A percentile compares a stretch with the other conserved stretches of the same genome.
Evolutionary conservation across 306 rosid genomes (phyloP).

Genomic region (Fagus crenata): DNA sequence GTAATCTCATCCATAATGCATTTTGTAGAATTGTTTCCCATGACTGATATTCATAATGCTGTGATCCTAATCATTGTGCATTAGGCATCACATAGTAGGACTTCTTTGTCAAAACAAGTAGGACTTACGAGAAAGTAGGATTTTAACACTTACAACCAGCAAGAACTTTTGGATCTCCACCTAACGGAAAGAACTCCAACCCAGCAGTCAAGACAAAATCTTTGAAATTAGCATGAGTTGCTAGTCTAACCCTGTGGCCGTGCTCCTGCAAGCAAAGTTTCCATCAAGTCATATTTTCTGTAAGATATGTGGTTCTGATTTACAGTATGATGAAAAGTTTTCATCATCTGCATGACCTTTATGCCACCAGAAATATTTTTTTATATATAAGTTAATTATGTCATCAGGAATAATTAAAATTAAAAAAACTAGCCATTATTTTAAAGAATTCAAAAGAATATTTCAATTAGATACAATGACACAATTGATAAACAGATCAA

Average conservation of each 20-base stretch:
- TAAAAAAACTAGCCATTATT: not conserved
- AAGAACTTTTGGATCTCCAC: constrained; percentile 98
- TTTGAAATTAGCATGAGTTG: constrained; percentile 88
- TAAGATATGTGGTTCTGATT: constrained; percentile 7
- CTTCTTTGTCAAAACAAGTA: constrained; percentile 14
- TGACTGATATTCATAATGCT: not conserved
- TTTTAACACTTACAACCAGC: constrained; percentile 81
- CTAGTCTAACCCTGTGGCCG: constrained; percentile 93
- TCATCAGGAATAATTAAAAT: not conserved
- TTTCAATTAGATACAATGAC: not conserved
- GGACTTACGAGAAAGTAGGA: constrained; percentile 27
- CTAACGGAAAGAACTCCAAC: constrained; percentile 88
- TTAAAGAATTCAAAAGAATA: not conserved
- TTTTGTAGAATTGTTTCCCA: not conserved
- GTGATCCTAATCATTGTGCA: not conserved
- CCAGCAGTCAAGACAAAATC: constrained; percentile 83
- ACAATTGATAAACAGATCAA: not conserved
- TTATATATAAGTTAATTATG: not conserved
- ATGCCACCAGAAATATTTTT: not conserved
- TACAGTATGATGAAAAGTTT: constrained; percentile 6
- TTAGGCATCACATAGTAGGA: not conserved
- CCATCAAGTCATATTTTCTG: constrained; percentile 27
- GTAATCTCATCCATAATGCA: not conserved
- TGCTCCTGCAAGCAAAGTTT: constrained; percentile 60
- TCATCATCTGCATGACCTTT: not conserved